These are phyloP conservation scores for Talaromyces sp. DNA, from an alignment of 2,329 filamentous ascomycete species.

Conservation along the genomic window DNA sequence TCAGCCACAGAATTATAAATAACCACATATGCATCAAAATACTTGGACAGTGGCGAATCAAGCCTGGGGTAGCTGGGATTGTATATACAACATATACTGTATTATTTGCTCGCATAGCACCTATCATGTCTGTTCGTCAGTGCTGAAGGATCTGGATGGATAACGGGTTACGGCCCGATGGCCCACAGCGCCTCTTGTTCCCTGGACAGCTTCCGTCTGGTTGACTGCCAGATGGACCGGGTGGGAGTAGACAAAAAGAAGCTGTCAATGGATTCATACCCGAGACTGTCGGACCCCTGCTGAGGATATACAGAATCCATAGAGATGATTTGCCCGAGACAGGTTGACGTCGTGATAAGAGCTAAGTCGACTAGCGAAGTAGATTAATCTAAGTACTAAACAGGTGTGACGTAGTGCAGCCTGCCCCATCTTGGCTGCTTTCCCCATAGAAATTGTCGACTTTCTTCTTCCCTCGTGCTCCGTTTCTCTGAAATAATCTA, in stretches of 20 bases:
- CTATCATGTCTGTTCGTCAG: neutral
- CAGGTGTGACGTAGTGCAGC: slow-evolving; percentile 2
- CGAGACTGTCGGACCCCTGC: neutral
- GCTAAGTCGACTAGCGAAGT: neutral
- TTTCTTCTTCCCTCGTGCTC: neutral
- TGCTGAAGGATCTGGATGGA: neutral
- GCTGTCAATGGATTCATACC: neutral
- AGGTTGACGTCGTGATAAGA: neutral
- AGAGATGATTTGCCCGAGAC: neutral
- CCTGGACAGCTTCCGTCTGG: slow-evolving; percentile 1
- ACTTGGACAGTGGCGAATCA: neutral
- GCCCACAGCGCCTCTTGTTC: neutral
- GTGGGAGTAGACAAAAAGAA: neutral
- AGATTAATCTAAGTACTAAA: neutral
- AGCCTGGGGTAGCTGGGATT: too few relatives aligned
- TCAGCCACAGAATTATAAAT: neutral
- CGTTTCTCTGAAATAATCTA: neutral
- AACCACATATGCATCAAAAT: neutral
- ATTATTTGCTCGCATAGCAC: neutral
- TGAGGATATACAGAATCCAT: neutral
- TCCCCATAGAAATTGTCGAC: neutral
- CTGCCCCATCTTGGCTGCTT: neutral
- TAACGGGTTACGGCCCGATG: neutral
- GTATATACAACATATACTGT: too few relatives aligned
- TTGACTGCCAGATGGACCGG: neutral